These are phyloP conservation scores for Solanum chacoense DNA, from an alignment of 305 asterid species.

Conservation along the genomic window DNA sequence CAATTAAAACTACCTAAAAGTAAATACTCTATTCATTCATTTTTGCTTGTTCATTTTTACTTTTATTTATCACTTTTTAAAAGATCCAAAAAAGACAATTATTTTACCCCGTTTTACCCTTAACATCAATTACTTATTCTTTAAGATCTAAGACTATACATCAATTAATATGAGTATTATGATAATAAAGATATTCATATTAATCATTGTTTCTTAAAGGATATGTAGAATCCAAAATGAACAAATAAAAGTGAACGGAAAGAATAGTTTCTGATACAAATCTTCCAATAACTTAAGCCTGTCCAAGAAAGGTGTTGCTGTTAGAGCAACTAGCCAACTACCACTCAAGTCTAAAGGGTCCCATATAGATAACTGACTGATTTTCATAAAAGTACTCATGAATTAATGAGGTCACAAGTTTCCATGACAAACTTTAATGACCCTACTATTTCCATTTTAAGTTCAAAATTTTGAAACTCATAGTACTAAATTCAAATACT, in stretches of 20 bases:
- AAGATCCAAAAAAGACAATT: not conserved
- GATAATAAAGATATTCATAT: not conserved
- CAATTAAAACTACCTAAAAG: not conserved
- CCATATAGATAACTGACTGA: not conserved
- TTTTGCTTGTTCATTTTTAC: not conserved
- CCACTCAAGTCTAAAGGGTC: not conserved
- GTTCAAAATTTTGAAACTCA: not conserved
- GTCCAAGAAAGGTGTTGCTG: not conserved
- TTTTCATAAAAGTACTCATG: not conserved
- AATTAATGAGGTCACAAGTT: constrained; percentile 1
- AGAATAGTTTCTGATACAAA: not conserved
- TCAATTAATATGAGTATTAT: too few relatives aligned
- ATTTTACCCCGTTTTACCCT: not conserved
- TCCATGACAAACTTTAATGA: not conserved
- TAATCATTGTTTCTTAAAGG: too few relatives aligned
- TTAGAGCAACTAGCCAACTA: not conserved
- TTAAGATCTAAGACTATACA: too few relatives aligned
- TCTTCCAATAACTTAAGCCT: not conserved
- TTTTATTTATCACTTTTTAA: too few relatives aligned
- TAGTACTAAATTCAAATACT: not conserved
- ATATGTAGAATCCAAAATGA: not conserved
- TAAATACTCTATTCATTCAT: not conserved
- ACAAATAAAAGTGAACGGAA: not conserved
- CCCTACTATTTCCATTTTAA: not conserved
- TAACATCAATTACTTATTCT: not conserved